A percentile compares a stretch with the other conserved stretches of the same genome.
phyloP scores from a whole-genome alignment of 331 rosid genomes.

The Rosa hybrid region DNA sequence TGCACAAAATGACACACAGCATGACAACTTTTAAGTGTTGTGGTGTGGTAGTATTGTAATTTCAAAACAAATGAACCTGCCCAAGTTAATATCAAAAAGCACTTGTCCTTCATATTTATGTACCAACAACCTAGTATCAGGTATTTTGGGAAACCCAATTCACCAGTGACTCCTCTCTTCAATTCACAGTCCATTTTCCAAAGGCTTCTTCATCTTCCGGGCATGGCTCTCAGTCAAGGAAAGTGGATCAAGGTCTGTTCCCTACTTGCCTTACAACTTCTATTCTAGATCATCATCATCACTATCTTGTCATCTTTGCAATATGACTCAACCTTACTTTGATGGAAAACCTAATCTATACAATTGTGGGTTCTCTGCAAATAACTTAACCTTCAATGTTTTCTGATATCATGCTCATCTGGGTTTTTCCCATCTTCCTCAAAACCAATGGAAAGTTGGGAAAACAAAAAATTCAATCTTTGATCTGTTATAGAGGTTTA shows the following conservation, averaged over 20 bases:
- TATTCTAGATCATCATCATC: neutral
- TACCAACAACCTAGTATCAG: neutral
- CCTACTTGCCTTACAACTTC: neutral
- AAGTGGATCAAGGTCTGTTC: constrained; percentile 70
- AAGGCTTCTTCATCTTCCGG: neutral
- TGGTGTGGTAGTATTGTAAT: neutral
- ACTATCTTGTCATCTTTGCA: neutral
- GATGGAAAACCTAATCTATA: neutral
- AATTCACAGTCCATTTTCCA: neutral
- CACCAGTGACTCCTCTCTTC: neutral
- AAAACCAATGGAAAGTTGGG: neutral
- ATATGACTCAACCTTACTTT: neutral
- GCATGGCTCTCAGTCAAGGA: constrained; percentile 55
- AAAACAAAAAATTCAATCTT: too few species aligned
- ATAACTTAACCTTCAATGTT: neutral
- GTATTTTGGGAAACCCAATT: neutral
- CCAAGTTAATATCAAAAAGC: neutral
- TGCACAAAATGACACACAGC: neutral
- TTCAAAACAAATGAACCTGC: neutral
- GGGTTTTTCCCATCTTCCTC: neutral
- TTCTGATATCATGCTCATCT: neutral
- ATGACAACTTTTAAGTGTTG: neutral
- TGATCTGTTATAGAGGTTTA: neutral
- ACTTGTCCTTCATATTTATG: neutral
- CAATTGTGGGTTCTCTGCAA: constrained; percentile 4